Evolutionary conservation across 352 stramenopile genomes (phyloP).

Genomic region (Peronospora farinosa): DNA sequence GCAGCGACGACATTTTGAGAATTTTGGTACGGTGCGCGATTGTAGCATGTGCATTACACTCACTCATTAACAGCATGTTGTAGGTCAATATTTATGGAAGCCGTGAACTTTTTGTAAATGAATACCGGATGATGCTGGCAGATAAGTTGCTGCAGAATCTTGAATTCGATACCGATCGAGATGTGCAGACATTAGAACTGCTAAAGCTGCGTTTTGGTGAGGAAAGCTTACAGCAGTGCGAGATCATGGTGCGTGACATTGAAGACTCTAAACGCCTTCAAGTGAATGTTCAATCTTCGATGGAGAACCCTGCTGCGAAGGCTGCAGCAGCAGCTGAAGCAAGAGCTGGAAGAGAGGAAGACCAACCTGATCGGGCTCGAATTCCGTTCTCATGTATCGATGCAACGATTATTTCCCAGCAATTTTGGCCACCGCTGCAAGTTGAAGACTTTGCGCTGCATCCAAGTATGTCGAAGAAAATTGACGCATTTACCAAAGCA

Average conservation of each 20-base stretch:
- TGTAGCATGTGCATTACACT: background rate
- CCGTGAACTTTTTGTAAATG: conserved; percentile 97
- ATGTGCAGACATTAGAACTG: conserved; percentile 93
- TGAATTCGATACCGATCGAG: conserved; percentile 91
- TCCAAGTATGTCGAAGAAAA: conserved; percentile 57
- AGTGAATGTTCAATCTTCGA: conserved; percentile 72
- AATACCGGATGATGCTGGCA: conserved; percentile 96
- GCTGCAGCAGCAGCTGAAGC: conserved; percentile 2
- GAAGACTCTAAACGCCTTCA: conserved; percentile 95
- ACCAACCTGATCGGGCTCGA: background rate
- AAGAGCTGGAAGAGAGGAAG: conserved; percentile 1
- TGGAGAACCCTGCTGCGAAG: conserved; percentile 13
- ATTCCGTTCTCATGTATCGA: conserved; percentile 46
- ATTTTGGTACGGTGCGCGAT: conserved; percentile 78
- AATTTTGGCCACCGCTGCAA: conserved; percentile 97
- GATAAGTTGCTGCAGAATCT: conserved; percentile 94
- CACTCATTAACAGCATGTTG: background rate
- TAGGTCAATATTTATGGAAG: conserved; percentile 96
- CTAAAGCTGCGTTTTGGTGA: conserved; percentile 96
- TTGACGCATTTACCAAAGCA: conserved; percentile 86
- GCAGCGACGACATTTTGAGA: conserved; percentile 92
- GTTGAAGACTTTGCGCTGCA: conserved; percentile 89
- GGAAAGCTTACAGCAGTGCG: conserved; percentile 90
- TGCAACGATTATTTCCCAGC: conserved; percentile 93
- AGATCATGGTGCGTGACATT: conserved; percentile 98